phyloP scores from a whole-genome alignment of 2,329 filamentous ascomycete species.

The Penicillium sclerotigenum region DNA sequence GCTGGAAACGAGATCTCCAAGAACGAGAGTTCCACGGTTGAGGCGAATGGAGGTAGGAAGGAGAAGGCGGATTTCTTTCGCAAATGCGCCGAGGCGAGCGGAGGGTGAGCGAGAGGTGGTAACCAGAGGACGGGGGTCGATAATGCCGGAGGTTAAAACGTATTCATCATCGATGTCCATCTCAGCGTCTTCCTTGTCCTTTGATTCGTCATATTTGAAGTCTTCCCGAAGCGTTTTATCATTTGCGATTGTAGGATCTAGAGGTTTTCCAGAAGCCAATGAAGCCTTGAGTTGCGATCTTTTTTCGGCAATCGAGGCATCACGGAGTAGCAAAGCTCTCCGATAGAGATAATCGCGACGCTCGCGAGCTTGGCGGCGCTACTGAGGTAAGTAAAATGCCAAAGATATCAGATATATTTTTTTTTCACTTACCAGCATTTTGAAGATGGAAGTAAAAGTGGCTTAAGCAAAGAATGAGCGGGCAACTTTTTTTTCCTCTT shows the following conservation, averaged over 20 bases:
- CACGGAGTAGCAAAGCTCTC: constrained; percentile 77
- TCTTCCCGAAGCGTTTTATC: constrained; percentile 81
- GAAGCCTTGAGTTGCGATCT: constrained; percentile 81
- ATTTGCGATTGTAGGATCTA: constrained; percentile 78
- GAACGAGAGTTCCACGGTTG: constrained; percentile 85
- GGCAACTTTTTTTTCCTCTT: constrained; percentile 41
- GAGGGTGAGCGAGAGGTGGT: constrained; percentile 89
- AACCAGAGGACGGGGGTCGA: constrained; percentile 83
- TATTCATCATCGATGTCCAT: constrained; percentile 89
- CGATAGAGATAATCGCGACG: constrained; percentile 87
- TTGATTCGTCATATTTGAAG: constrained; percentile 88
- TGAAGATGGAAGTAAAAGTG: constrained; percentile 14
- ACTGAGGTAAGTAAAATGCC: constrained; percentile 5
- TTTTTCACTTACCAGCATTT: constrained; percentile 33
- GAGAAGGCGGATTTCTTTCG: constrained; percentile 83
- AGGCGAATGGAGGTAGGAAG: constrained; percentile 82
- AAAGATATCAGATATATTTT: not conserved
- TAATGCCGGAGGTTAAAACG: constrained; percentile 80
- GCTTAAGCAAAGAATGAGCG: constrained; percentile 14
- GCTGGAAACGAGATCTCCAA: constrained; percentile 79
- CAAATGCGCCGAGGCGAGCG: constrained; percentile 79
- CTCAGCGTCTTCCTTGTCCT: constrained; percentile 68
- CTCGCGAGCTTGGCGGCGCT: constrained; percentile 72
- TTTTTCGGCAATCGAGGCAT: constrained; percentile 91
- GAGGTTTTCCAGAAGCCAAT: constrained; percentile 81